These are phyloP conservation scores for Zoysia matrella DNA, from an alignment of 202 grass and related monocot genomes.

Conservation along the genomic window DNA sequence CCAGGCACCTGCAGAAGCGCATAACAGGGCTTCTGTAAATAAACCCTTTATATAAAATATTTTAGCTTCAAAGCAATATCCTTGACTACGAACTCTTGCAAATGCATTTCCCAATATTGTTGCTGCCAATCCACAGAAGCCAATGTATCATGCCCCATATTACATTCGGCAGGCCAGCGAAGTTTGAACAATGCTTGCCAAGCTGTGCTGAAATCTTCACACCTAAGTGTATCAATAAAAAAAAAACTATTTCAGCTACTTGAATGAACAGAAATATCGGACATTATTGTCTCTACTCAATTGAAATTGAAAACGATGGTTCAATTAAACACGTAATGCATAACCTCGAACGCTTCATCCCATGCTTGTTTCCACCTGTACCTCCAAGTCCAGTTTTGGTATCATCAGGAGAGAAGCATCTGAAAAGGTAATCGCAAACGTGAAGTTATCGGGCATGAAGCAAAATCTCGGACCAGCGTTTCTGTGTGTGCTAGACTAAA, in stretches of 20 bases:
- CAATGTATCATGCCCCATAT: constrained; percentile 18
- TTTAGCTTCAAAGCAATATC: neutral
- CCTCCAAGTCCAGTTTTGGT: neutral
- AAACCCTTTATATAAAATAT: neutral
- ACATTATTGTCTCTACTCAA: neutral
- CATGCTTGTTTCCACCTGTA: neutral
- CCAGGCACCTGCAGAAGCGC: constrained; percentile 58
- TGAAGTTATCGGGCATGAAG: neutral
- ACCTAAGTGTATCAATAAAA: constrained; percentile 47
- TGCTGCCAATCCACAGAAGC: constrained; percentile 66
- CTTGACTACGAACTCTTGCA: constrained; percentile 59
- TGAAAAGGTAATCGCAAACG: constrained; percentile 4
- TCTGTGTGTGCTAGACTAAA: neutral
- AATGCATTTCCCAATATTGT: constrained; percentile 86
- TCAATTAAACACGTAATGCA: neutral
- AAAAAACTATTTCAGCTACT: neutral
- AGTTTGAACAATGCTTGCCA: constrained; percentile 70
- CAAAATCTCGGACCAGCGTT: neutral
- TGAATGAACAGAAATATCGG: neutral
- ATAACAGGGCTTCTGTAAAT: constrained; percentile 22
- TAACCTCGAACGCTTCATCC: constrained; percentile 54
- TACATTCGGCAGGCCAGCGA: constrained; percentile 49
- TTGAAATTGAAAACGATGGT: too few relatives aligned
- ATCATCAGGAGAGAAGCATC: constrained; percentile 30
- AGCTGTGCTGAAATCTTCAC: constrained; percentile 61